These are phyloP conservation scores for Graphilbum sp. DNA, from an alignment of 2,329 filamentous ascomycete genomes.

Conservation along the genomic window DNA sequence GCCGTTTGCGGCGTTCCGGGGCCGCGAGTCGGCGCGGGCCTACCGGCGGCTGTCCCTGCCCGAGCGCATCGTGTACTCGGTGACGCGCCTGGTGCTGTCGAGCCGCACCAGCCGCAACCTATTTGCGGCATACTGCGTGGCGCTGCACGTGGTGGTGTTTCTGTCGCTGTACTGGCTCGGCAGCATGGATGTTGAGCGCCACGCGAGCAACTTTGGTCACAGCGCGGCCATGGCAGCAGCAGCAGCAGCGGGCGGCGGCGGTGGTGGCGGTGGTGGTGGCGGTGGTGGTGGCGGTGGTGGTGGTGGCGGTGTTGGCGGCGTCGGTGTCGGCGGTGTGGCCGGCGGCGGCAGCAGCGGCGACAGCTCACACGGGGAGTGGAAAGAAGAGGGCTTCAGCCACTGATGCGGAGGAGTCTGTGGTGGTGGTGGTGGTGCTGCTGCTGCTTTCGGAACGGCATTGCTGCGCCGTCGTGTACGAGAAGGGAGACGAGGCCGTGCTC, in stretches of 20 bases:
- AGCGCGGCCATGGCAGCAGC: conserved; percentile 24
- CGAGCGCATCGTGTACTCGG: conserved; percentile 76
- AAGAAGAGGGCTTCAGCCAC: conserved; percentile 41
- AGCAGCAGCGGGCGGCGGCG: conserved; percentile 18
- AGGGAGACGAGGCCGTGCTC: no score
- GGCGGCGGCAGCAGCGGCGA: conserved; percentile 16
- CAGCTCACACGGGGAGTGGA: conserved; percentile 37
- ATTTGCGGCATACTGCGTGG: conserved; percentile 83
- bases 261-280: no score
- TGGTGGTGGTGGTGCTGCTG: neutral
- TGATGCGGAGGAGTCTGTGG: conserved; percentile 9
- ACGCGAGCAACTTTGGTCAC: conserved; percentile 39
- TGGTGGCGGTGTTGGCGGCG: conserved; percentile 13
- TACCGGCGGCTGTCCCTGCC: conserved; percentile 88
- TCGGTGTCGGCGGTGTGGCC: conserved; percentile 16
- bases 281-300: no score
- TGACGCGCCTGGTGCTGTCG: conserved; percentile 80
- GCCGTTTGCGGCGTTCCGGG: conserved; percentile 87
- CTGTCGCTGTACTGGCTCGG: conserved; percentile 75
- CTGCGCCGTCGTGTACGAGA: no score
- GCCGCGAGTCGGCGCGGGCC: conserved; percentile 79
- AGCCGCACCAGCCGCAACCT: conserved; percentile 83
- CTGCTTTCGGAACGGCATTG: neutral
- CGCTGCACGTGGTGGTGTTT: conserved; percentile 76
- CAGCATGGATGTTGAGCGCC: conserved; percentile 45